phyloP scores from a whole-genome alignment of 441 rosid species.

The Aquilaria agallochum region DNA sequence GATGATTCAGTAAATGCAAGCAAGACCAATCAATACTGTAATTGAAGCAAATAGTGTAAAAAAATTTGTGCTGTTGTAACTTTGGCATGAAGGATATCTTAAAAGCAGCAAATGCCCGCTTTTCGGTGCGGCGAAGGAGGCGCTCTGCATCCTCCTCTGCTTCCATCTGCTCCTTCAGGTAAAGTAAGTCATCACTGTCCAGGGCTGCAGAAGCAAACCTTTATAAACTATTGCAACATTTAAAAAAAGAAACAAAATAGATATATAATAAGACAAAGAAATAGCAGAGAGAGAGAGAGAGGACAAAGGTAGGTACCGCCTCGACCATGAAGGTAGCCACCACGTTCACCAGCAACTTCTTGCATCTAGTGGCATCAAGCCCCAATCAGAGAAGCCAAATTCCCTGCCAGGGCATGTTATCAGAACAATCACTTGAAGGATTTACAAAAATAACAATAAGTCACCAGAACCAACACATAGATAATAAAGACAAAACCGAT shows the following conservation, averaged over 20 bases:
- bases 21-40: no score
- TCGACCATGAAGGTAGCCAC: constrained; percentile 98
- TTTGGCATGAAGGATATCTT: constrained; percentile 66
- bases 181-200: constrained; percentile 97
- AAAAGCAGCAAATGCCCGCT: constrained; percentile 97
- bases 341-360: constrained; percentile 99
- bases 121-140: constrained; percentile 89
- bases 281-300: neutral
- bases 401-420: constrained; percentile 99
- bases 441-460: no score
- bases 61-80: no score
- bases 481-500: no score
- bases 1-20: no score
- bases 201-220: constrained; percentile 61
- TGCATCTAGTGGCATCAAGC: constrained; percentile 89
- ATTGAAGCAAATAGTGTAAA: no score
- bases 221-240: constrained; percentile 20
- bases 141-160: constrained; percentile 99
- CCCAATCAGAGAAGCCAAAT: constrained; percentile 61
- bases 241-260: neutral
- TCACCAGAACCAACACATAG: no score
- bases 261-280: neutral
- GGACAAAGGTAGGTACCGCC: constrained; percentile 55
- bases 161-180: constrained; percentile 99
- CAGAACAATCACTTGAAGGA: constrained; percentile 45